Evolutionary conservation across 768 basidiomycete species (phyloP), one percentile per base, ranked within the genome.

Genomic region (Russula griseocarnosa): DNA sequence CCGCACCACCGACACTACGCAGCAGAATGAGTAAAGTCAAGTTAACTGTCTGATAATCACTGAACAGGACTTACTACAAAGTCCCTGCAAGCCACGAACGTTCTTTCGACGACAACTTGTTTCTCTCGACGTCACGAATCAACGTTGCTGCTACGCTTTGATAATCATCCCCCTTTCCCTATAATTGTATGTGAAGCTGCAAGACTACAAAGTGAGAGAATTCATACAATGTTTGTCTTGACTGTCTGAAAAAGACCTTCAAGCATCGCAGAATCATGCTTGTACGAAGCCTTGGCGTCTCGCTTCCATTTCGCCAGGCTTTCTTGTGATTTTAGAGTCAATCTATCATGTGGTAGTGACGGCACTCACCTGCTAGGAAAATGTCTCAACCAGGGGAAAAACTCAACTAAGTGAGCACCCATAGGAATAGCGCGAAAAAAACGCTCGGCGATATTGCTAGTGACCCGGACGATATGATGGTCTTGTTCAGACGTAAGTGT

Each of bases 11-110:
- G 6, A 26, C 22, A 30, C 38, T 40, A 40, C 38, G 16, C 11
- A 36, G 13, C 36, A 13, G 36, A 36, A 36, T 36, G 13, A 36
- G 13, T 36, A 36, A 36, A 36, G 36, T 36, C 5, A 36, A 36
- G 13, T 36, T 4, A 36, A 13, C 3, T 36, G 36, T 3, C 36
- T 36, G 13, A 60, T 38, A 18, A 18, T 14, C 26, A 34, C 20
- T 3, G 18, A n/a, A 44, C 9, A 20, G 3, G 16, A 30, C 55
- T 44, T 42, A 56, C 55, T 44, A 30, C 55, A 56, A 20, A 1
- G 26, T 44, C 2, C 55, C 55, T n/a, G 40, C 55, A 8, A 56
- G 22, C 55, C 55, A 56, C 6, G 55, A 44, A 28, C 40, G 55
- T n/a, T 56, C 55, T 10, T 4, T 38, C 5, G 24, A 38, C 16